Percentiles rank a stretch among this genome's conserved stretches.
phyloP scores from a whole-genome alignment of 768 basidiomycete species.

The Serendipita vermifera region DNA sequence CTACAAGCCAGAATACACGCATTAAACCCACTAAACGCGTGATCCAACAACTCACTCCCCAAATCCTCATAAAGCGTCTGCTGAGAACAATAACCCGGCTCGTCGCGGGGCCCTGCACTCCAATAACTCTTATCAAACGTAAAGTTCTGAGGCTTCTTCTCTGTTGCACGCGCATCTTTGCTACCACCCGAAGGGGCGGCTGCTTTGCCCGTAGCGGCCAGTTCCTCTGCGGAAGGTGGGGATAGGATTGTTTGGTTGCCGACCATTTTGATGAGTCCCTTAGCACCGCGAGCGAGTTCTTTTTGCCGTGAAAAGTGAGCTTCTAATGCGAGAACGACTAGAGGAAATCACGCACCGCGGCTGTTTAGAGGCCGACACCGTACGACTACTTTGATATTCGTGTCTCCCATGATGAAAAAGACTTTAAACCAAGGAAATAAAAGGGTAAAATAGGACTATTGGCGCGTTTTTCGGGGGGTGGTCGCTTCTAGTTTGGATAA shows the following conservation, averaged over 20 bases:
- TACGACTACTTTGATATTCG: conserved; percentile 44
- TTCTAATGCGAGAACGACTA: background rate
- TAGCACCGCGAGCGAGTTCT: conserved; percentile 92
- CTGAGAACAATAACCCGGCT: conserved; percentile 84
- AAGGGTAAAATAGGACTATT: background rate
- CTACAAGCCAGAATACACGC: conserved; percentile 97
- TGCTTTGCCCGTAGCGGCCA: background rate
- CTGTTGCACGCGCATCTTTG: conserved; percentile 54
- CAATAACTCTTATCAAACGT: conserved; percentile 97
- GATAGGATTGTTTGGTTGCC: conserved; percentile 88
- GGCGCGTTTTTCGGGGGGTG: too few species aligned
- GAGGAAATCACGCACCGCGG: conserved; percentile 48
- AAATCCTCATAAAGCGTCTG: conserved; percentile 80
- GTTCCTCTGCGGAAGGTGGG: conserved; percentile 52
- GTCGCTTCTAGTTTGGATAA: too few species aligned
- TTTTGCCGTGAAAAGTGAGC: conserved; percentile 11
- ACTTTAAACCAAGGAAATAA: background rate
- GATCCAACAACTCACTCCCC: conserved; percentile 87
- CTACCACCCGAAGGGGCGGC: background rate
- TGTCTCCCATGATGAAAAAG: conserved; percentile 14
- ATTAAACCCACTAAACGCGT: conserved; percentile 93
- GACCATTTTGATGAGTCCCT: conserved; percentile 86
- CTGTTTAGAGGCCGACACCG: conserved; percentile 95
- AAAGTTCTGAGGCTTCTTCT: conserved; percentile 81
- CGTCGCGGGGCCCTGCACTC: conserved; percentile 84